These are phyloP conservation scores for Monotropa hypopitys DNA, from an alignment of 179 eudicot genomes.

Conservation along the genomic window DNA sequence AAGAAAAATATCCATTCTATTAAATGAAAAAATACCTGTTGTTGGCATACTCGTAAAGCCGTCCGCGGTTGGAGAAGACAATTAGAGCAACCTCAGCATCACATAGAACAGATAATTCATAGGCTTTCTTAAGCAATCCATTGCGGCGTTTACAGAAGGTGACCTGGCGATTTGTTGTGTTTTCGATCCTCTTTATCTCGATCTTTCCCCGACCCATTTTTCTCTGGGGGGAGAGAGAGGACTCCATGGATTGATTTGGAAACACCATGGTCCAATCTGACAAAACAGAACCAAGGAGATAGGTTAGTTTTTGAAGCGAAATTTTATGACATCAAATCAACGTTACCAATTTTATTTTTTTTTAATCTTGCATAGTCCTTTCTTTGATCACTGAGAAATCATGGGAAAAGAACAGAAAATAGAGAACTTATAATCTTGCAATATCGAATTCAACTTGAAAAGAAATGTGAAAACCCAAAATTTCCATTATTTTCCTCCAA, in stretches of 20 bases:
- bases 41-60: constrained; percentile 90
- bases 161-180: constrained; percentile 88
- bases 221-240: constrained; percentile 55
- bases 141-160: constrained; percentile 93
- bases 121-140: constrained; percentile 87
- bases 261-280: constrained; percentile 33
- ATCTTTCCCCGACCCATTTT: constrained; percentile 84
- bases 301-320: not conserved
- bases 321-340: not conserved
- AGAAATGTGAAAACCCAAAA: not conserved
- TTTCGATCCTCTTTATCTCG: constrained; percentile 90
- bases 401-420: not conserved
- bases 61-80: constrained; percentile 88
- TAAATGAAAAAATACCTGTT: constrained; percentile 42
- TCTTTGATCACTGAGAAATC: constrained; percentile 1
- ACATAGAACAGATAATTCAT: constrained; percentile 83
- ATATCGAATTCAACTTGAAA: not conserved
- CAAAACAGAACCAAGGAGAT: not conserved
- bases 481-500: not conserved
- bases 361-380: not conserved
- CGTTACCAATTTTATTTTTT: not conserved
- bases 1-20: too few species aligned
- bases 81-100: constrained; percentile 94
- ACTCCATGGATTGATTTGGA: constrained; percentile 31
- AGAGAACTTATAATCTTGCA: not conserved